Conservation (phyloP, 2,329 filamentous ascomycete genomes). For the Bertia moriformis region DNA sequence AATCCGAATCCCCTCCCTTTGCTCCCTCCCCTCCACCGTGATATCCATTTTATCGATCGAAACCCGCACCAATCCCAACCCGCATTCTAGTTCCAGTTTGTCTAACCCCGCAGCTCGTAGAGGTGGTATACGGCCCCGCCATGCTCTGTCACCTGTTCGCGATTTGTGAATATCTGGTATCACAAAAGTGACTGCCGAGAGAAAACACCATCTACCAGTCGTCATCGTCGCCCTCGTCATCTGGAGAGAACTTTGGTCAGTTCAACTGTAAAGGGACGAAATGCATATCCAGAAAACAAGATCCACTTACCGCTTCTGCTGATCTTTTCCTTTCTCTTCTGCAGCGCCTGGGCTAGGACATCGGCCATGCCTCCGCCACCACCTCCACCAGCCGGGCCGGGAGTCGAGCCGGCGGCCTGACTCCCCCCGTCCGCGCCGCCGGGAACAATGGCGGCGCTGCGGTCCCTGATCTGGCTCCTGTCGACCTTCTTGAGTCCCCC, state of each 20-base stretch:
- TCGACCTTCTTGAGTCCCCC: conserved; percentile 27
- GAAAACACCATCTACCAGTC: conserved; percentile 44
- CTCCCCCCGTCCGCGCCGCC: conserved; percentile 20
- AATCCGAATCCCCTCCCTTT: too few relatives aligned
- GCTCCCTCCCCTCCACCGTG: too few relatives aligned
- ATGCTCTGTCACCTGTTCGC: too few relatives aligned
- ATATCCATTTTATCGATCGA: too few relatives aligned
- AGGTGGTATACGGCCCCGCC: too few relatives aligned
- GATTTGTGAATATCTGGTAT: too few relatives aligned
- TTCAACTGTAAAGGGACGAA: conserved; percentile 4
- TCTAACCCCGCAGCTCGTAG: too few relatives aligned
- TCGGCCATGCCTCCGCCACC: conserved; percentile 60
- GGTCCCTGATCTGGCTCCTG: conserved; percentile 26
- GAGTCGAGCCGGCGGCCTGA: too few relatives aligned
- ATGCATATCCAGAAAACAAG: too few relatives aligned
- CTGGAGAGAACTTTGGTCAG: conserved; percentile 22
- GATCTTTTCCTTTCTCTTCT: conserved; percentile 83
- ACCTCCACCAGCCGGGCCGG: conserved; percentile 23
- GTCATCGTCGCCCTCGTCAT: conserved; percentile 60
- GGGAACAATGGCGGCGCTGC: conserved; percentile 24
- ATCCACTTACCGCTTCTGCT: conserved; percentile 84
- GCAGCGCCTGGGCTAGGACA: conserved; percentile 63
- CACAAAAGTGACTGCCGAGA: too few relatives aligned
- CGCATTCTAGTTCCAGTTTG: too few relatives aligned
- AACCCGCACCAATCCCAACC: too few relatives aligned